Evolutionary conservation across 495 filamentous ascomycete species (phyloP).

Genomic region (Geoglossum glabrum): DNA sequence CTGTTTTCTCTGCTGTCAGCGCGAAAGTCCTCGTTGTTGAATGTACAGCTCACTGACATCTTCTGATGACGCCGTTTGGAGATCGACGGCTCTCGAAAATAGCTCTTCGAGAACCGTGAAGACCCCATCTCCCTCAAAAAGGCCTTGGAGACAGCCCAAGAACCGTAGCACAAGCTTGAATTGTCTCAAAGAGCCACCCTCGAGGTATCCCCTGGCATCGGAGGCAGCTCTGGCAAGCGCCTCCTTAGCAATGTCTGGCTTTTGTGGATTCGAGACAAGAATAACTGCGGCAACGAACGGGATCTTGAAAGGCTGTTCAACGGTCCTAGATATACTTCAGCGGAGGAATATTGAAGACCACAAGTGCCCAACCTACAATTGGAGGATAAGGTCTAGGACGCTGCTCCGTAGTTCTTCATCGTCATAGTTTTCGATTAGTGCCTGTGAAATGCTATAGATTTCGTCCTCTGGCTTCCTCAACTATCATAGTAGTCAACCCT

Average conservation of each 20-base stretch:
- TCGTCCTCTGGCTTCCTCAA: conserved; percentile 67
- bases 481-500: conserved; percentile 24
- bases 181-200: conserved; percentile 62
- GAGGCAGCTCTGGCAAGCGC: conserved; percentile 38
- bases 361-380: conserved; percentile 34
- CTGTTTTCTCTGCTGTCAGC: conserved; percentile 6
- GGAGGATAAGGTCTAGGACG: conserved; percentile 50
- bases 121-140: conserved; percentile 70
- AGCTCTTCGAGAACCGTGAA: conserved; percentile 70
- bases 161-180: conserved; percentile 83
- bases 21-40: not conserved
- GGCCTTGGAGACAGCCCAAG: conserved; percentile 56
- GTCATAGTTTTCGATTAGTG: conserved; percentile 58
- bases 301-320: conserved; percentile 92
- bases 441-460: conserved; percentile 49
- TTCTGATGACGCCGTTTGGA: conserved; percentile 77
- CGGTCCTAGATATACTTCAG: conserved; percentile 21
- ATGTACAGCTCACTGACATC: conserved; percentile 38
- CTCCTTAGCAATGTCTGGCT: conserved; percentile 48
- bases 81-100: conserved; percentile 61
- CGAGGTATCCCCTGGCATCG: conserved; percentile 38
- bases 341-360: conserved; percentile 11
- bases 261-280: conserved; percentile 51
- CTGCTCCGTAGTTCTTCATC: conserved; percentile 50
- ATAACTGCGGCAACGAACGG: conserved; percentile 74